Evolutionary conservation across 148 eudicot species (phyloP), one percentile per base, ranked within the genome.

Genomic region (Tetragonia tetragonoides): DNA sequence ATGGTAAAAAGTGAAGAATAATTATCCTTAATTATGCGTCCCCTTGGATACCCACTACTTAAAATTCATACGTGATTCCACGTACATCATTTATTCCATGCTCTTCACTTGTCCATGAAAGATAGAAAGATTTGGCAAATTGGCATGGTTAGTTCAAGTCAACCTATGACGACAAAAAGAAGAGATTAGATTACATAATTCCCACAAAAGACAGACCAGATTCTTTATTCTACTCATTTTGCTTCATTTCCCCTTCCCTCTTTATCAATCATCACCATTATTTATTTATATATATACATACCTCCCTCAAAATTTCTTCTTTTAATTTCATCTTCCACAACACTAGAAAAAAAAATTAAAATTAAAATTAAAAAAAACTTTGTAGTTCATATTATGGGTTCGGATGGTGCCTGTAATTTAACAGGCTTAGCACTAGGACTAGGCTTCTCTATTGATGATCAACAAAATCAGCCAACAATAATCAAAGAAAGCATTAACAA

Each of bases 51-150:
- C 34, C 34, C 77, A 15, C 67, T 38, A n/a, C n/a, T n/a, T n/a
- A 0, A 54, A 74, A 54, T 60, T 74, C 17, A 60, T 74, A 74
- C 77, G 77, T 74, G 77, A 74, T 61, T 61, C 77, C 77, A 74
- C 67, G 54, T 61, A 60, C 77, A 61, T 46, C 28, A 40, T 61
- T 74, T 17, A 60, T 74, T 60, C 68, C 77, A 61, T 74, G 77
- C 56, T 23, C 77, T 60, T 73, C 38, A 74, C 38, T 61, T 60
- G 56, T 21, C 61, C 39, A 74, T 28, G 37, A 63, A 74, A 60
- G 28, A 61, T 6, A 60, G 15, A 42, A 2, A 11, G 0, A 8
- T 60, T 1, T 40, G 10, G 12, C 11, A 39, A 18, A 10, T 24
- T 42, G 37, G 49, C 39, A 10, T 0, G 71, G n/a, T 9, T 68